Evolutionary conservation across 495 filamentous ascomycete species (phyloP), one percentile per base, ranked within the genome.

Genomic region (Hypoxylon rickii): DNA sequence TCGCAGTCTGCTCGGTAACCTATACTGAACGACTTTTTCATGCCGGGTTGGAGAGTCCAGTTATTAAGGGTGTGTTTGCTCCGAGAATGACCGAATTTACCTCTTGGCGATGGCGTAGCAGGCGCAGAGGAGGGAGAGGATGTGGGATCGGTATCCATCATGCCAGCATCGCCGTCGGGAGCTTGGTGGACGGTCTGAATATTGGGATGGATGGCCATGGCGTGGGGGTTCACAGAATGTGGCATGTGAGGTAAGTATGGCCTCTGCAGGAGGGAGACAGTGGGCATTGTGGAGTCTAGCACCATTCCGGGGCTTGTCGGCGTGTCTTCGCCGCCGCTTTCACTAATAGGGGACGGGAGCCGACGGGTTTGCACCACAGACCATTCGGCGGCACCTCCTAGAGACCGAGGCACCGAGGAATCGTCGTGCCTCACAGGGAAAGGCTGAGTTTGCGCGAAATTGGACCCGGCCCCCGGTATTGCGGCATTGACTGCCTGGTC

Each of bases 1-100:
- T 92, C 89, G 70, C 91, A 96, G 69, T 93, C 89, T 10, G 86
- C 83, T 33, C 90, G 78, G 71, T 87, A 94, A 15, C 91, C 91
- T 85, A 96, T 92, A 55, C 83, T 86, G 63, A 95, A 84, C 21
- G 80, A 79, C 58, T 80, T 79, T 70, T 85, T 91, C 74, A 83
- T 83, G 55, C 73, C 74, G 10, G 68, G 79, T 65, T 73, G 79
- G 17, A 68, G 66, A 42, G 69, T 79, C 74, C 73, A 80, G 57
- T 71, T 71, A 64, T 75, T 71, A 55, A 80, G 40, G n/a, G 72
- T 74, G 52, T 80, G 77, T 13, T 70, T 73, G 46, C 74, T 77
- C 19, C 77, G 66, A 19, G 69, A 72, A 46, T 79, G 78, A 24
- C 68, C 69, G 44, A 68, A 72, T 22, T 66, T 58, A 21, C 46